These are phyloP conservation scores for Pyrrhoderma lamaoense DNA, from an alignment of 1,284 basidiomycete genomes.

Conservation along the genomic window DNA sequence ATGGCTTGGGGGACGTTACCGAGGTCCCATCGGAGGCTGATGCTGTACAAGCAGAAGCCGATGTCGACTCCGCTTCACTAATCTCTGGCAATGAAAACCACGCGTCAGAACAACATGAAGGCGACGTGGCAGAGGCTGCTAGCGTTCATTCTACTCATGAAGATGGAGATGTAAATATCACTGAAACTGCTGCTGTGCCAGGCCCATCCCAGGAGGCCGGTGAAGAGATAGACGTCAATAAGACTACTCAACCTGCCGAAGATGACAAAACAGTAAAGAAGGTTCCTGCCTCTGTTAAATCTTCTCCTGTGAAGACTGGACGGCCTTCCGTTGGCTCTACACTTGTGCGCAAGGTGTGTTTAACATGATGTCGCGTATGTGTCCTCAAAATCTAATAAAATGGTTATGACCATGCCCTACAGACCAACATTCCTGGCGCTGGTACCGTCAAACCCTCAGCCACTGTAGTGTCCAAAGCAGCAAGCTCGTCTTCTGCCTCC, in stretches of 20 bases:
- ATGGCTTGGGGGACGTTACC: neutral
- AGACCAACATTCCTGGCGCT: too few relatives aligned
- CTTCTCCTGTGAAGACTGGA: slow-evolving; percentile 17
- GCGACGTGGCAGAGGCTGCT: slow-evolving; percentile 6
- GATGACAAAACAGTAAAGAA: slow-evolving; percentile 13
- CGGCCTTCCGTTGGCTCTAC: slow-evolving; percentile 25
- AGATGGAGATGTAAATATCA: slow-evolving; percentile 8
- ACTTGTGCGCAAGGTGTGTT: slow-evolving; percentile 56
- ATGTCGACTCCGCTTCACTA: slow-evolving; percentile 8
- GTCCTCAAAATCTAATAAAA: neutral
- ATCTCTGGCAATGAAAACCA: slow-evolving; percentile 9
- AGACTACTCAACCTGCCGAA: slow-evolving; percentile 10
- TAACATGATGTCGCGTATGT: slow-evolving; percentile 21
- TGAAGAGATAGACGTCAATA: slow-evolving; percentile 3
- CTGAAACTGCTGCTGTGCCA: slow-evolving; percentile 9
- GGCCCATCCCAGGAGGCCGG: slow-evolving; percentile 13
- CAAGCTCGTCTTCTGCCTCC: slow-evolving; percentile 24
- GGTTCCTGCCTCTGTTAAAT: slow-evolving; percentile 10
- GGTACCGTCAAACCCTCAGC: slow-evolving; percentile 43
- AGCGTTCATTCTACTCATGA: slow-evolving; percentile 5
- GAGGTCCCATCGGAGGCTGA: slow-evolving; percentile 9
- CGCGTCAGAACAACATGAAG: slow-evolving; percentile 9
- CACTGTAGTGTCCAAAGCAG: slow-evolving; percentile 33
- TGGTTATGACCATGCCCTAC: too few relatives aligned
- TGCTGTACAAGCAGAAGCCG: slow-evolving; percentile 5